Conservation (phyloP, 345 rosid genomes). For the Brassica rapa region DNA sequence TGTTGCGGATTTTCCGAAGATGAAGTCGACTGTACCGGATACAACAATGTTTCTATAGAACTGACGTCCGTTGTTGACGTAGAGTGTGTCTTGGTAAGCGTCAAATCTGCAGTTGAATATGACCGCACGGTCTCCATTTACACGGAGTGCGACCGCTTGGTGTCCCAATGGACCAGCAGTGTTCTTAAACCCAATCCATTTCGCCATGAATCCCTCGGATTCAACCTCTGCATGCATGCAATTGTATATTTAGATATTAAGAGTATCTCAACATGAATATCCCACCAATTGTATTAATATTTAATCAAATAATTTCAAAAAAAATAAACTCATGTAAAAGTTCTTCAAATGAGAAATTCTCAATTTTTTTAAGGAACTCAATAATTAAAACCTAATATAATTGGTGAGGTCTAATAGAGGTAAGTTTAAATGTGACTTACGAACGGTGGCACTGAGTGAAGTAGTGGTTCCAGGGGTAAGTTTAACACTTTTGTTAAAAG, state of each 20-base stretch:
- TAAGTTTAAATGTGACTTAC: constrained; percentile 34
- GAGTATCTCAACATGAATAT: not conserved
- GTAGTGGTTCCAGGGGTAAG: constrained; percentile 47
- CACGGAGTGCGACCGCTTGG: constrained; percentile 75
- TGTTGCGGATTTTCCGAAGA: constrained; percentile 63
- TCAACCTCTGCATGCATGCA: constrained; percentile 54
- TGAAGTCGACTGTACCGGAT: constrained; percentile 77
- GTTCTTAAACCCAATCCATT: constrained; percentile 62
- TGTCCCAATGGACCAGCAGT: constrained; percentile 67
- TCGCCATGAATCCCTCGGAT: constrained; percentile 60
- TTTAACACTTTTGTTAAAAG: constrained; percentile 48
- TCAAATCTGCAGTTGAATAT: constrained; percentile 65
- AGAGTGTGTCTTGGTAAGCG: constrained; percentile 72
- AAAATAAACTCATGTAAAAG: too few relatives aligned
- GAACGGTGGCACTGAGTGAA: constrained; percentile 49
- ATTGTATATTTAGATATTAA: not conserved
- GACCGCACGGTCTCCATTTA: constrained; percentile 53
- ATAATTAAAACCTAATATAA: too few relatives aligned
- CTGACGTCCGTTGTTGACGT: constrained; percentile 56
- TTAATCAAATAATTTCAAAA: not conserved
- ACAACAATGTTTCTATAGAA: constrained; percentile 71
- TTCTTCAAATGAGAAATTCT: not conserved
- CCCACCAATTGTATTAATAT: not conserved
- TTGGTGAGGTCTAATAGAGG: not conserved
- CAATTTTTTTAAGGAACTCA: not conserved